Conservation (phyloP, 164 flowering plant genomes). For the Aristolochia contorta region DNA sequence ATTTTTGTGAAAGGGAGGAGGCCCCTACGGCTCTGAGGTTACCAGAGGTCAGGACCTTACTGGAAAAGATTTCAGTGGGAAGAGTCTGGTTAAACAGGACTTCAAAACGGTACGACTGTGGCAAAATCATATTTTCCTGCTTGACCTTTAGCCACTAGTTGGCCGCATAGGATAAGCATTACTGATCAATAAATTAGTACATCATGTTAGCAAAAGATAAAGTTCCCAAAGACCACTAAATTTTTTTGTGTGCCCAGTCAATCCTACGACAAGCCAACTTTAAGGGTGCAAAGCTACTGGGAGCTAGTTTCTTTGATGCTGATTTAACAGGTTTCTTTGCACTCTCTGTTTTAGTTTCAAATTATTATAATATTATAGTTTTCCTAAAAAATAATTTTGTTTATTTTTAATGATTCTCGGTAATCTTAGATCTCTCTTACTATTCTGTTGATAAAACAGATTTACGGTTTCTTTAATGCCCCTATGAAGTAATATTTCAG, state of each 20-base stretch:
- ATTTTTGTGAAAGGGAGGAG: no score
- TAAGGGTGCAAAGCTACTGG: conserved; percentile 77
- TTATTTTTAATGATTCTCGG: no score
- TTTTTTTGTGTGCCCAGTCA: conserved; percentile 37
- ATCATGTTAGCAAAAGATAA: no score
- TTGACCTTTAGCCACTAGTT: neutral
- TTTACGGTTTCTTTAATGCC: no score
- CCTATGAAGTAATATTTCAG: no score
- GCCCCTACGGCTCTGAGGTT: conserved; percentile 80
- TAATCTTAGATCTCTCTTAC: no score
- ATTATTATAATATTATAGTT: neutral
- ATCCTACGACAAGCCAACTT: conserved; percentile 84
- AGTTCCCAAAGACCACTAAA: neutral
- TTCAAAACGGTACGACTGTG: conserved; percentile 68
- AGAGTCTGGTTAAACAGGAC: conserved; percentile 80
- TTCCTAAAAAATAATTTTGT: no score
- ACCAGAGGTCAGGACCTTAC: conserved; percentile 92
- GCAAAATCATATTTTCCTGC: neutral
- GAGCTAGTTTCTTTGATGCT: conserved; percentile 98
- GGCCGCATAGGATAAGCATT: neutral
- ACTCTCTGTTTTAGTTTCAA: neutral
- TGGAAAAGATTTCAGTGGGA: conserved; percentile 90
- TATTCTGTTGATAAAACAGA: no score
- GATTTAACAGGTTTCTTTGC: conserved; percentile 73
- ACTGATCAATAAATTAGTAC: no score